A percentile compares a stretch with the other conserved stretches of the same genome.
These are phyloP conservation scores for Aspergillus sp. DNA, from an alignment of 2,329 filamentous ascomycete species.

Conservation along the genomic window DNA sequence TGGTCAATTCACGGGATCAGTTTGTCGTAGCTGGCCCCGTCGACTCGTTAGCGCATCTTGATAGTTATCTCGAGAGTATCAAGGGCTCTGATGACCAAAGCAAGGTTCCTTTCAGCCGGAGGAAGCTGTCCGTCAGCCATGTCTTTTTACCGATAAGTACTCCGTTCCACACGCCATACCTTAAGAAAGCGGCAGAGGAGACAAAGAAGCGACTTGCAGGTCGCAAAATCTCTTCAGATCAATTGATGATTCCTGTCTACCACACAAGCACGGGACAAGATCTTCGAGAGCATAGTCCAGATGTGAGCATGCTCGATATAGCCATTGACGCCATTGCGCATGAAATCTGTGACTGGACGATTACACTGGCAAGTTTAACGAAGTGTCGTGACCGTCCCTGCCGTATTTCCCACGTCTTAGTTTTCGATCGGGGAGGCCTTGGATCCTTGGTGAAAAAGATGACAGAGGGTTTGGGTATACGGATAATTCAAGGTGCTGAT, in stretches of 20 bases:
- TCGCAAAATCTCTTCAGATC: conserved; percentile 2
- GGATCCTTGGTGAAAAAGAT: conserved; percentile 11
- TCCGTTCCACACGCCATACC: conserved; percentile 40
- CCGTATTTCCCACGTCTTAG: conserved; percentile 12
- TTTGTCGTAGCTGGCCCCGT: conserved; percentile 17
- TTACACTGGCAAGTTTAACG: conserved; percentile 1
- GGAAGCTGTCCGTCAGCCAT: conserved; percentile 25
- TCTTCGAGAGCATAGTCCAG: conserved; percentile 11
- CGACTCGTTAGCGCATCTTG: conserved; percentile 11
- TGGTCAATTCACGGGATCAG: conserved; percentile 15
- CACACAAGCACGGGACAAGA: conserved; percentile 29
- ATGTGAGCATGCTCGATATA: conserved; percentile 8
- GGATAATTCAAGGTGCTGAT: conserved; percentile 14
- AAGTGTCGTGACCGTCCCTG: not conserved
- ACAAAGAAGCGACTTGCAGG: conserved; percentile 16
- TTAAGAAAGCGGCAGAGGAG: conserved; percentile 22
- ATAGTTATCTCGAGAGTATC: conserved; percentile 4
- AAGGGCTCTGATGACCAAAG: conserved; percentile 12
- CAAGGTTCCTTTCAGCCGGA: conserved; percentile 29
- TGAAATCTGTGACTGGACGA: conserved; percentile 18
- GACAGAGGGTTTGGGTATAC: conserved; percentile 13
- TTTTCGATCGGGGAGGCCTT: conserved; percentile 18
- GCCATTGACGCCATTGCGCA: conserved; percentile 15
- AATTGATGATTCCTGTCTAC: conserved; percentile 31
- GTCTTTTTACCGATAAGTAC: conserved; percentile 41